Conservation (phyloP, 352 stramenopile genomes). For the Thalassiosira hispida region DNA sequence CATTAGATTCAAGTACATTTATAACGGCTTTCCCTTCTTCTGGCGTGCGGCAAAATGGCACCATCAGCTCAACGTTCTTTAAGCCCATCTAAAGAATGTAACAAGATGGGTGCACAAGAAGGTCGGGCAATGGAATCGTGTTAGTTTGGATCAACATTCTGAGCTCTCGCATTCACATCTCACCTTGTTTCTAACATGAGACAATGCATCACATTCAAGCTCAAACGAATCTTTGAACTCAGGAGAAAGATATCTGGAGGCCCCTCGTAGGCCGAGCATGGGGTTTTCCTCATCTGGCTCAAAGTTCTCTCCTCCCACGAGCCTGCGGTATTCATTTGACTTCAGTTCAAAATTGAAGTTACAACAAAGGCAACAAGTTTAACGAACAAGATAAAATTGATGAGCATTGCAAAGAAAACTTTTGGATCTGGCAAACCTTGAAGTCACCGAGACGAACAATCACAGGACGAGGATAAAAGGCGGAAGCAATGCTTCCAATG, state of each 20-base stretch:
- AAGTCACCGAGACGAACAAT: conserved; percentile 58
- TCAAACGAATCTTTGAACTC: conserved; percentile 52
- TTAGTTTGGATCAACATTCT: too few relatives aligned
- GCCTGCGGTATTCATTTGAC: conserved; percentile 50
- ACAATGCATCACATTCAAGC: conserved; percentile 52
- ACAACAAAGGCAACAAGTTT: background rate
- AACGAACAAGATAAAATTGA: background rate
- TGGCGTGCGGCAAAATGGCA: conserved; percentile 57
- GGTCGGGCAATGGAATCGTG: background rate
- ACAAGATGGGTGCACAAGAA: too few relatives aligned
- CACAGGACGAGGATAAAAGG: conserved; percentile 54
- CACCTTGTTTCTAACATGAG: conserved; percentile 43
- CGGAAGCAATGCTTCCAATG: conserved; percentile 52
- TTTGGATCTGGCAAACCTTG: conserved; percentile 9
- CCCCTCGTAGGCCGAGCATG: conserved; percentile 57
- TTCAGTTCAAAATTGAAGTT: background rate
- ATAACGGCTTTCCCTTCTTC: conserved; percentile 52
- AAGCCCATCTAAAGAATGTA: conserved; percentile 36
- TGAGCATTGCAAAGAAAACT: too few relatives aligned
- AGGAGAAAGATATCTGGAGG: conserved; percentile 44
- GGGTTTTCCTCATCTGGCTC: conserved; percentile 64
- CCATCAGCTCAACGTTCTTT: conserved; percentile 55
- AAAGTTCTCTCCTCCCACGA: conserved; percentile 57
- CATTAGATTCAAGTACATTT: conserved; percentile 50
- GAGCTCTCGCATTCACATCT: background rate